Evolutionary conservation across 140 eudicot genomes (phyloP), one percentile per base, ranked within the genome.

Genomic region (Ambrosia hybrid): DNA sequence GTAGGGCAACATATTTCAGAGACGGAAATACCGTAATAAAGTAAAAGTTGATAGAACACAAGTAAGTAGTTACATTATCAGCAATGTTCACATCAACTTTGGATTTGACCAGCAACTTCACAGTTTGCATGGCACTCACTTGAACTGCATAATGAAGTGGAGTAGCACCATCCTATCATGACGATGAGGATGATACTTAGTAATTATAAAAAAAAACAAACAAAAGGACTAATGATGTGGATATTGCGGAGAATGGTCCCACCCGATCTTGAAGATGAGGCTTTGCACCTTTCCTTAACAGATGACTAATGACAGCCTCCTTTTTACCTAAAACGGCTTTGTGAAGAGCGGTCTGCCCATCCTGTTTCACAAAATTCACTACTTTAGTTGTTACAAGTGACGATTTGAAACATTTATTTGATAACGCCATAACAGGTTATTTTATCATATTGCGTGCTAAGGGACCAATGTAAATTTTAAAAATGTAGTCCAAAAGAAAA

Each of bases 111-210:
- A 89, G 73, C 79, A 93, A 68, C 83, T 93, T 93, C 68, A 90
- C 95, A 21, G 96, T 89, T 82, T 93, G 98, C 85, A 85, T 55
- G 34, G 98, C 98, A 64, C 98, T 89, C 37, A 87, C 98, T 85
- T 93, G 98, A 83, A 87, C 93, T 30, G 98, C 98, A 77, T 93
- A 89, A 87, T 93, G 98, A 75, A 89, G 98, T 12, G 98, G 93
- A 56, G 93, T 81, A 46, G 89, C 98, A 75, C 98, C 98, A 78
- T 85, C 93, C 98, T 93, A 41, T 70, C 26, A 75, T 21, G 9
- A 21, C 26, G 26, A 21, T 21, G 26, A 21, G 26, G 26, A 67
- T 36, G 64, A 58, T 46, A 76, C 16, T 61, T 64, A 45, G 65
- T 56, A 67, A 75, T 15, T 57, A 64, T 11, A 46, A 65, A n/a